Evolutionary conservation across 2,329 filamentous ascomycete genomes (phyloP).

Genomic region (Colletotrichum acutatum): DNA sequence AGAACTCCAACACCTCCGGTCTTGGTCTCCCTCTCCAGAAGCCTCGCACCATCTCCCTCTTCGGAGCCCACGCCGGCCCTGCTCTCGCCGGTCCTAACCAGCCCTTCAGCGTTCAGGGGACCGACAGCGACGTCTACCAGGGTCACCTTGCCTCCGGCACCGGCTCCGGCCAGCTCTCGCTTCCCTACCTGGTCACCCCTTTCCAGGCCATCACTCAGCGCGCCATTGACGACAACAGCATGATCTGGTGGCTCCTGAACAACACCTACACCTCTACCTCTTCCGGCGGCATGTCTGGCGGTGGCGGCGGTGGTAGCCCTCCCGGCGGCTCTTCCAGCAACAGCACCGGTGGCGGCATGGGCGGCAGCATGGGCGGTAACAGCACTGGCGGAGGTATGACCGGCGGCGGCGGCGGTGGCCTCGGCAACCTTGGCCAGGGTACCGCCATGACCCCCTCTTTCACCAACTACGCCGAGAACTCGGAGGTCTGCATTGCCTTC

Average conservation of each 20-base stretch:
- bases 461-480: constrained; percentile 27
- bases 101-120: constrained; percentile 20
- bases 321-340: constrained; percentile 6
- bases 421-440: constrained; percentile 20
- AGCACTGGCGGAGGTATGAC: constrained; percentile 23
- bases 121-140: constrained; percentile 25
- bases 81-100: constrained; percentile 19
- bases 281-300: constrained; percentile 11
- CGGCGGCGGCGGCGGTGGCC: constrained; percentile 10
- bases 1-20: constrained; percentile 68
- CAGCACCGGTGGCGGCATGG: constrained; percentile 7
- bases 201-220: constrained; percentile 25
- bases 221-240: constrained; percentile 58
- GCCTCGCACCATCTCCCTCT: constrained; percentile 39
- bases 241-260: constrained; percentile 39
- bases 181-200: constrained; percentile 25
- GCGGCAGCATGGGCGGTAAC: not conserved
- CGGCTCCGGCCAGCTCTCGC: constrained; percentile 23
- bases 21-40: constrained; percentile 68
- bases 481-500: constrained; percentile 31
- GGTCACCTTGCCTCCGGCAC: constrained; percentile 23
- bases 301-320: constrained; percentile 6
- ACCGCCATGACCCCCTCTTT: constrained; percentile 4
- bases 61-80: constrained; percentile 17
- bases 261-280: constrained; percentile 29